Evolutionary conservation across 192 early-diverging fungal species (phyloP).

Genomic region (Mortierella alpina): DNA sequence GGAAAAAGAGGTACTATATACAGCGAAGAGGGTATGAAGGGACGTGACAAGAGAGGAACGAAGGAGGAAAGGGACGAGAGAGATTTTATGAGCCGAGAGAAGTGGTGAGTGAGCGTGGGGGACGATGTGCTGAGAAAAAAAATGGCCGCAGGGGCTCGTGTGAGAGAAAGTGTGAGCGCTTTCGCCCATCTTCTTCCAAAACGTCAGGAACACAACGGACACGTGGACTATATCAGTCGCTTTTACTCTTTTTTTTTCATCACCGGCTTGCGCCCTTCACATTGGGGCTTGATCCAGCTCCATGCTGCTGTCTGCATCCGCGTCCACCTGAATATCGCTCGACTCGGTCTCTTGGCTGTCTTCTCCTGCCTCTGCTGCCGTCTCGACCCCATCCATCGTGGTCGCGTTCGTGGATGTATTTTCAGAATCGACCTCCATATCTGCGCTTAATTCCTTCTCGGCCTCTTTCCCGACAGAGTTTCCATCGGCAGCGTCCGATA

Average conservation of each 20-base stretch:
- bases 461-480: not conserved
- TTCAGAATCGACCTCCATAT: slow-evolving; percentile 8
- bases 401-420: not conserved
- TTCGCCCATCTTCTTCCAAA: no score
- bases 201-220: no score
- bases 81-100: not conserved
- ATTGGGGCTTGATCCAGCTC: slow-evolving; percentile 19
- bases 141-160: not conserved
- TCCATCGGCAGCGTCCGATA: not conserved
- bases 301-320: slow-evolving; percentile 11
- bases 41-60: not conserved
- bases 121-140: not conserved
- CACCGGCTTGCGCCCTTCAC: no score
- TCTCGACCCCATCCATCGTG: slow-evolving; percentile 31
- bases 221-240: no score
- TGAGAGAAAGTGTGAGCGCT: not conserved
- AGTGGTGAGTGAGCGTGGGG: not conserved
- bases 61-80: not conserved
- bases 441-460: not conserved
- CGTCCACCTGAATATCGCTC: slow-evolving; percentile 1
- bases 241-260: no score
- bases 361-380: not conserved
- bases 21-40: not conserved
- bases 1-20: not conserved
- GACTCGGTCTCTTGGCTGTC: not conserved